Conservation (phyloP, 2,329 filamentous ascomycete species). For the Aspergillus niger region DNA sequence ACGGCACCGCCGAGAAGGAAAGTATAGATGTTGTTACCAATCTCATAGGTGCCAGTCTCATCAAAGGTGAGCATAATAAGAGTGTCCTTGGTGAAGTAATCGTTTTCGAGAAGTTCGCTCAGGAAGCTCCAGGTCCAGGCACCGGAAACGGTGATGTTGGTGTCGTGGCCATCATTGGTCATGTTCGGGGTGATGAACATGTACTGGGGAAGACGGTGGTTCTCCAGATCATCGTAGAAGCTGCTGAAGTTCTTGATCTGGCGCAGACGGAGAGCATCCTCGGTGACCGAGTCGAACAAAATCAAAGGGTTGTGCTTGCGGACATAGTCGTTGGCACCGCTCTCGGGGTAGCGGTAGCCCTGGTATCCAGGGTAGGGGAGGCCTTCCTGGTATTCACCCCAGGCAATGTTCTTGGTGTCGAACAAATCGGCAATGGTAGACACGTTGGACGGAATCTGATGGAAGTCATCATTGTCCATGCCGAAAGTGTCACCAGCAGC, state of each 20-base stretch:
- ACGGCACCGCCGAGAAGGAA: slow-evolving; percentile 76
- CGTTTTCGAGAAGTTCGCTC: slow-evolving; percentile 67
- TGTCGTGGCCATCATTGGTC: slow-evolving; percentile 74
- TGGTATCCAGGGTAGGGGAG: slow-evolving; percentile 74
- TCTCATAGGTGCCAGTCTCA: slow-evolving; percentile 71
- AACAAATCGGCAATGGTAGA: slow-evolving; percentile 70
- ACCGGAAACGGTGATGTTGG: slow-evolving; percentile 68
- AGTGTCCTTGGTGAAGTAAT: slow-evolving; percentile 74
- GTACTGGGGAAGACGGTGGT: slow-evolving; percentile 69
- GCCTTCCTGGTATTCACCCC: slow-evolving; percentile 76
- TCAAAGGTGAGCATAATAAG: slow-evolving; percentile 82
- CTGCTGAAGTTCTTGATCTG: slow-evolving; percentile 73
- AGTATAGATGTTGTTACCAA: slow-evolving; percentile 68
- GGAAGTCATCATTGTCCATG: slow-evolving; percentile 68
- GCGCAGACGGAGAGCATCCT: slow-evolving; percentile 60
- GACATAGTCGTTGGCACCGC: slow-evolving; percentile 71
- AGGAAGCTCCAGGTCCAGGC: slow-evolving; percentile 70
- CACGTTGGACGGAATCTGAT: slow-evolving; percentile 60
- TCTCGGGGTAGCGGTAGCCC: slow-evolving; percentile 61
- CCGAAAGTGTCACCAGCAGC: slow-evolving; percentile 74
- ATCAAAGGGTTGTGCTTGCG: slow-evolving; percentile 76
- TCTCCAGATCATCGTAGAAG: slow-evolving; percentile 68
- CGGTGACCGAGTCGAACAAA: slow-evolving; percentile 65
- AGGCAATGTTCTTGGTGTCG: slow-evolving; percentile 64
- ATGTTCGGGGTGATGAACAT: slow-evolving; percentile 56